These are phyloP conservation scores for Eucalyptus caleyi DNA, from an alignment of 345 rosid species.

Conservation along the genomic window DNA sequence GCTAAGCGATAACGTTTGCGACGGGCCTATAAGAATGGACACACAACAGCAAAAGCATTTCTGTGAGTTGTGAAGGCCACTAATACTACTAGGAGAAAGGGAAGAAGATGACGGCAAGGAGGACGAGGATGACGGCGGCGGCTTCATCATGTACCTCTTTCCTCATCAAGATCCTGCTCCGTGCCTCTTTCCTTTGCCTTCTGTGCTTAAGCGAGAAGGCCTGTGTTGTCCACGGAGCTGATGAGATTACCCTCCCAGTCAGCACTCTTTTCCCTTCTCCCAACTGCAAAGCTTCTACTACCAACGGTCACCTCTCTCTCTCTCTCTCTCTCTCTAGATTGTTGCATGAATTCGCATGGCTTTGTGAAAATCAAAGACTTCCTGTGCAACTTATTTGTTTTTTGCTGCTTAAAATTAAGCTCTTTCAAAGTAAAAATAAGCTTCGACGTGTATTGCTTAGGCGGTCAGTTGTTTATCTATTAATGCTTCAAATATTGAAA, in stretches of 20 bases:
- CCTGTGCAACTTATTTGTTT: background rate
- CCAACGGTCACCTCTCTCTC: background rate
- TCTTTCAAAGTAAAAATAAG: background rate
- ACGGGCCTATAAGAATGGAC: background rate
- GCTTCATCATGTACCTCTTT: background rate
- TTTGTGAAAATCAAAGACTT: background rate
- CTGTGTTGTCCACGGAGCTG: background rate
- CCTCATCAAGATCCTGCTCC: background rate
- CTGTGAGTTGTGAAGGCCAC: background rate
- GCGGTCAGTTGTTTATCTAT: background rate
- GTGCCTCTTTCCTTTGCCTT: background rate
- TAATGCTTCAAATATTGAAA: no score
- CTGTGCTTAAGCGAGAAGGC: background rate
- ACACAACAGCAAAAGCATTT: background rate
- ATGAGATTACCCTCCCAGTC: background rate
- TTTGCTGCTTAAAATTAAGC: background rate
- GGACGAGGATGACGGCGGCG: background rate
- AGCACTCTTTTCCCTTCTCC: background rate
- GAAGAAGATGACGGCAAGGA: background rate
- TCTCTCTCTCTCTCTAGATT: background rate
- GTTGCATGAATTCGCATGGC: background rate
- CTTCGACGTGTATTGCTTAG: background rate
- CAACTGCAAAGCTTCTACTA: background rate
- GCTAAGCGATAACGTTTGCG: background rate
- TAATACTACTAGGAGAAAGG: background rate